Conservation (phyloP, 2,329 filamentous ascomycete genomes). For the Fusarium nelsonii region DNA sequence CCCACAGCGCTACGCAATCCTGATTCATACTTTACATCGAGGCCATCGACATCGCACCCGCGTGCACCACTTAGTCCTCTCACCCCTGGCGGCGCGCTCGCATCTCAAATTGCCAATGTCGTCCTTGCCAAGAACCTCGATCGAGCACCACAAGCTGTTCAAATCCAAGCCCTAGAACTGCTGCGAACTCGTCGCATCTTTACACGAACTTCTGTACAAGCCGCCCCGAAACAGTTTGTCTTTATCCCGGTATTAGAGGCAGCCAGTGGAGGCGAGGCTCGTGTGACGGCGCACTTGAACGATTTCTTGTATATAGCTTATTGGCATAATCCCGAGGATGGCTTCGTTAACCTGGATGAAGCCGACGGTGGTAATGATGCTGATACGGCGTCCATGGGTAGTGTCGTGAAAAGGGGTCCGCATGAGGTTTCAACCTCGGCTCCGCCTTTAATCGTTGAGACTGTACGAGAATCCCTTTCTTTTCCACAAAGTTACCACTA, state of each 20-base stretch:
- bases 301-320: slow-evolving; percentile 92
- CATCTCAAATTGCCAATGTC: slow-evolving; percentile 77
- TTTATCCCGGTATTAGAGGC: slow-evolving; percentile 78
- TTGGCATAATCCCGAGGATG: slow-evolving; percentile 79
- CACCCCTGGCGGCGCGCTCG: slow-evolving; percentile 43
- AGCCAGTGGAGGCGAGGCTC: slow-evolving; percentile 59
- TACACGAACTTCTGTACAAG: slow-evolving; percentile 78
- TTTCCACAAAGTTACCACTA: slow-evolving; percentile 9
- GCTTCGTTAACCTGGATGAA: slow-evolving; percentile 81
- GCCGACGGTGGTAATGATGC: slow-evolving; percentile 50
- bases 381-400: slow-evolving; percentile 56
- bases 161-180: slow-evolving; percentile 84
- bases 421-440: slow-evolving; percentile 34
- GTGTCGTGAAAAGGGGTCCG: slow-evolving; percentile 59
- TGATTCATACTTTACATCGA: slow-evolving; percentile 51
- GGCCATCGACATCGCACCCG: slow-evolving; percentile 40
- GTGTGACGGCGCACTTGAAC: slow-evolving; percentile 72
- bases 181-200: slow-evolving; percentile 83
- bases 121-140: slow-evolving; percentile 86
- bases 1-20: slow-evolving; percentile 45
- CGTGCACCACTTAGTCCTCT: slow-evolving; percentile 49
- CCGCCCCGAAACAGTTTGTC: slow-evolving; percentile 81
- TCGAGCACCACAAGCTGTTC: slow-evolving; percentile 77
- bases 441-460: slow-evolving; percentile 57
- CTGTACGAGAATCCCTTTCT: slow-evolving; percentile 52